A percentile compares a stretch with the other conserved stretches of the same genome.
Evolutionary conservation across 108 stramenopile species (phyloP).

Genomic region (Skeletonema costatum): DNA sequence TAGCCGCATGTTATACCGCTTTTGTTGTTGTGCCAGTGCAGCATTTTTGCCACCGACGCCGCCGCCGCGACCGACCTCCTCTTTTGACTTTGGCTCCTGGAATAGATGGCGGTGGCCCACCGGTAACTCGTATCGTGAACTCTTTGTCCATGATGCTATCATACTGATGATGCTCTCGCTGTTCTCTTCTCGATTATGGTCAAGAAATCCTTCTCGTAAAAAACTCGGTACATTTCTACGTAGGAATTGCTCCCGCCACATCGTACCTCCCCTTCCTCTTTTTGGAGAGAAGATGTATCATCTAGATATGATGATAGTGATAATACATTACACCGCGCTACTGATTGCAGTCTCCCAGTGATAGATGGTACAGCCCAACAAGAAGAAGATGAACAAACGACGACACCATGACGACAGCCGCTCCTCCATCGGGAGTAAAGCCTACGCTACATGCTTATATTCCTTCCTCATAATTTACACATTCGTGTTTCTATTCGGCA

Average conservation of each 20-base stretch:
- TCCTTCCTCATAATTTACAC: background rate
- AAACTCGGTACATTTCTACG: background rate
- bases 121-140: conserved; percentile 45
- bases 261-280: background rate
- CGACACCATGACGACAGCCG: background rate
- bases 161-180: no score
- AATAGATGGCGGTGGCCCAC: conserved; percentile 22
- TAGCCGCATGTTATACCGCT: conserved; percentile 31
- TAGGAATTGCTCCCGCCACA: background rate
- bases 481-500: background rate
- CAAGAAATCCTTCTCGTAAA: no score
- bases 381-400: background rate
- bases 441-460: background rate
- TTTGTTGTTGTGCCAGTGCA: conserved; percentile 2
- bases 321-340: no score
- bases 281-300: background rate
- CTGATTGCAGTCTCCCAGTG: no score
- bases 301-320: no score
- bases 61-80: no score
- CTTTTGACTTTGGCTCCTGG: conserved; percentile 4
- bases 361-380: background rate
- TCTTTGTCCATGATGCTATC: conserved; percentile 14
- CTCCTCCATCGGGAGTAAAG: background rate
- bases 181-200: no score
- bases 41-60: background rate